Evolutionary conservation across 495 filamentous ascomycete species (phyloP), one percentile per base, ranked within the genome.

Genomic region (Apodospora peruviana): DNA sequence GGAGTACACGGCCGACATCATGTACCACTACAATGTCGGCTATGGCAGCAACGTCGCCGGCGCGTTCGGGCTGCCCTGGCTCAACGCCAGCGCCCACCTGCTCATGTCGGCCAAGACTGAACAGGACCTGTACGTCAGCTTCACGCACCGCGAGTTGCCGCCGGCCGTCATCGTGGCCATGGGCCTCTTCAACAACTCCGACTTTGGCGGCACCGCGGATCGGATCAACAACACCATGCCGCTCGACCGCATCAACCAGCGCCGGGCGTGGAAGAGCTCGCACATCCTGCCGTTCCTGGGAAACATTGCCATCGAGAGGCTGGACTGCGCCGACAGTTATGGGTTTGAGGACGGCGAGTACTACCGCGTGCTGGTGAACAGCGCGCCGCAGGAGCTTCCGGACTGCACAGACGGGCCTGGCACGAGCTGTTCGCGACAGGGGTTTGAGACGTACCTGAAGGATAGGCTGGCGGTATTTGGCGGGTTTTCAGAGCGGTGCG

Each of bases 131-230:
- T 75, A 69, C 42, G 59, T 71, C 20, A 74, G 69, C 44, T 77
- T 75, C 60, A 77, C 72, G 0, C 74, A 77, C 53, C 70, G 74
- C 8, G 72, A 77, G 56, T 51, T 75, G 8, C 71, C 69, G 21
- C 72, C 72, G 9, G 69, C 67, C 35, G 71, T 77, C 7, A 55
- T 71, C 5, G 71, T 75, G 0, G 71, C 72, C 21, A 58, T 77
- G 56, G 74, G 74, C 9, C 55, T 77, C 4, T 75, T 75, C 62
- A 75, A 77, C 57, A 75, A 75, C 45, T 71, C 70, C 16, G 71
- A 53, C 2, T 70, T 65, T 51, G 57, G 64, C 4, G 72, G 71
- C 29, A 56, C 59, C n/a, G 64, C 64, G 41, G 49, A 51, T 0
- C 49, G 55, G 10, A 63, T 71, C 47, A 77, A 77, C 44, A 66